These are phyloP conservation scores for Ophidiomyces ophidiicola DNA, from an alignment of 2,329 filamentous ascomycete genomes.

Conservation along the genomic window DNA sequence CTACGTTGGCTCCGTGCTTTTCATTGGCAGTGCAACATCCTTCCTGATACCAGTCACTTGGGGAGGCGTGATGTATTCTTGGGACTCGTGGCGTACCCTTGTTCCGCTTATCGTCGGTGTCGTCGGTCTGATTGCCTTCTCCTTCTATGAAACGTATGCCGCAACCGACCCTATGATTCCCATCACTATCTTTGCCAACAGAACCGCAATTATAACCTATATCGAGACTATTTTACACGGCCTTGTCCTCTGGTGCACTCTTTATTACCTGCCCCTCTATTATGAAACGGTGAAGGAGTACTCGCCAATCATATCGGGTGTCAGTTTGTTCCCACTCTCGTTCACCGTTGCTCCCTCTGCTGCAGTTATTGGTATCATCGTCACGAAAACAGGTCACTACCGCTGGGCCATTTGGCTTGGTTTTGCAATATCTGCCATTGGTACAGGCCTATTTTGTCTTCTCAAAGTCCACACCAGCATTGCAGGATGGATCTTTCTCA, in stretches of 20 bases:
- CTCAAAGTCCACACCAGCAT: conserved; percentile 37
- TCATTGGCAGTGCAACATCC: conserved; percentile 46
- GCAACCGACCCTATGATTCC: conserved; percentile 42
- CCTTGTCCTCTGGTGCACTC: conserved; percentile 35
- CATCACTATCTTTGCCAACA: conserved; percentile 35
- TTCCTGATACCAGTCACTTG: conserved; percentile 53
- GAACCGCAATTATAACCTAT: conserved; percentile 40
- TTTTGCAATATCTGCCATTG: conserved; percentile 48
- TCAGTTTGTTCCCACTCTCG: conserved; percentile 48
- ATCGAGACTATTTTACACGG: conserved; percentile 47
- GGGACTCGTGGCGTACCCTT: conserved; percentile 50
- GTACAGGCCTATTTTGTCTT: conserved; percentile 39
- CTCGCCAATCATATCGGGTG: conserved; percentile 42
- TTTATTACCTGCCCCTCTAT: conserved; percentile 44
- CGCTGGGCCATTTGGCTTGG: conserved; percentile 50
- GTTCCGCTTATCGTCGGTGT: conserved; percentile 48
- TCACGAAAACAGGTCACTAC: conserved; percentile 47
- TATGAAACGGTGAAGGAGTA: conserved; percentile 40
- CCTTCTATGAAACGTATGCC: conserved; percentile 43
- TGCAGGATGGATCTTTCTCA: conserved; percentile 48
- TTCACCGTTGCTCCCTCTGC: conserved; percentile 53
- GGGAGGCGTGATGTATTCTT: conserved; percentile 54
- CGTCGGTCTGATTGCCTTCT: conserved; percentile 41
- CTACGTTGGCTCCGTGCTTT: conserved; percentile 50
- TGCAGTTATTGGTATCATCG: conserved; percentile 37